These are phyloP conservation scores for Parmales sp. DNA, from an alignment of 108 stramenopile genomes.

Conservation along the genomic window DNA sequence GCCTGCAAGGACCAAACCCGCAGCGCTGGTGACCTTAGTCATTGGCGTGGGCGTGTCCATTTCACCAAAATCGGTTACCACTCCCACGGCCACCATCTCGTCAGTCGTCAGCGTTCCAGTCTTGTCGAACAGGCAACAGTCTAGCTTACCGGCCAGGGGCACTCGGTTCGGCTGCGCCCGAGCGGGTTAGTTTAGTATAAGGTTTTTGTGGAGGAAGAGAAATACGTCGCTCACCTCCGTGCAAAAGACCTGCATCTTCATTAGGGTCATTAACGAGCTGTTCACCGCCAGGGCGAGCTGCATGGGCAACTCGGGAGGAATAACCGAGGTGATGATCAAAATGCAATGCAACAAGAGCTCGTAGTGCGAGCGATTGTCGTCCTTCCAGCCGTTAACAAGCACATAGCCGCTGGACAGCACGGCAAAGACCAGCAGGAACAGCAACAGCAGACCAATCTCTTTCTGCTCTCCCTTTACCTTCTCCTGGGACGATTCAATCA, in stretches of 20 bases:
- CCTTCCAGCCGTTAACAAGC: conserved; percentile 72
- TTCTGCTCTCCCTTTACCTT: conserved; percentile 83
- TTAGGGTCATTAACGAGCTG: conserved; percentile 87
- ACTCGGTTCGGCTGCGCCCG: conserved; percentile 74
- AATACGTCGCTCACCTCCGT: no score
- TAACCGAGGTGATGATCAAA: conserved; percentile 86
- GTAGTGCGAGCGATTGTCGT: conserved; percentile 76
- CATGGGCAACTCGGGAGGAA: conserved; percentile 94
- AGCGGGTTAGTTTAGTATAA: no score
- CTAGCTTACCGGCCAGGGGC: conserved; percentile 88
- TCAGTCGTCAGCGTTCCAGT: conserved; percentile 95
- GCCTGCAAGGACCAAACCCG: conserved; percentile 71
- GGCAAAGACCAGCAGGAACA: conserved; percentile 88
- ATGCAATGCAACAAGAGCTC: conserved; percentile 89
- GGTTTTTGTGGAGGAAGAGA: no score
- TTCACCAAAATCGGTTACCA: conserved; percentile 28
- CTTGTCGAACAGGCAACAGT: conserved; percentile 93
- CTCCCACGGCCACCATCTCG: conserved; percentile 90
- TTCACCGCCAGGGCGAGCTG: conserved; percentile 97
- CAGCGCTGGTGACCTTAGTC: conserved; percentile 49
- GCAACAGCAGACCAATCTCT: conserved; percentile 77
- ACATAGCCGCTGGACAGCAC: conserved; percentile 84
- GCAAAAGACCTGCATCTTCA: conserved; percentile 92
- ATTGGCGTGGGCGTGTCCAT: conserved; percentile 46
- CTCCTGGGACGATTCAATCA: conserved; percentile 96